Conservation (phyloP, 768 basidiomycete species). For the Pleurotus eryngii region DNA sequence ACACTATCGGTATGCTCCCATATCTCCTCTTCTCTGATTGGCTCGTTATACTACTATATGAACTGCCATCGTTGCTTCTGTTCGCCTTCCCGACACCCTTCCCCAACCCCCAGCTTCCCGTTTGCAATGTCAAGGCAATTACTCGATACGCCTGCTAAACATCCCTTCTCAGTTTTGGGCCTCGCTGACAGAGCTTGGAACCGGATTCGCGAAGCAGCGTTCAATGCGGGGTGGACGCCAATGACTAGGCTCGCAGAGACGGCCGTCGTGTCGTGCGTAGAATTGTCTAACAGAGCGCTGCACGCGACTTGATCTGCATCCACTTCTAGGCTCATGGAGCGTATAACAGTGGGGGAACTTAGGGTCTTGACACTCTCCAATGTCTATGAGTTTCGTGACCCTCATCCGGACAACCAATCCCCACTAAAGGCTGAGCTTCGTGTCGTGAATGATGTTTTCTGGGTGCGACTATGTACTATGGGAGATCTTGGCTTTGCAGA, state of each 20-base stretch:
- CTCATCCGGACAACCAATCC: constrained; percentile 14
- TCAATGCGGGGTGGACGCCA: constrained; percentile 42
- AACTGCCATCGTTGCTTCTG: background rate
- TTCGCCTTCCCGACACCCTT: no score
- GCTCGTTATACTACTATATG: background rate
- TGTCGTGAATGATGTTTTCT: constrained; percentile 51
- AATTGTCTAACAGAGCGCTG: background rate
- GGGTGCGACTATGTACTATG: constrained; percentile 55
- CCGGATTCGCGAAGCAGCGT: constrained; percentile 33
- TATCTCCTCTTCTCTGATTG: background rate
- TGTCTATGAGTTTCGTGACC: constrained; percentile 42
- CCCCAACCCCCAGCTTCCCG: background rate
- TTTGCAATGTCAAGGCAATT: constrained; percentile 31
- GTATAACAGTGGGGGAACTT: constrained; percentile 46
- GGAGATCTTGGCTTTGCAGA: constrained; percentile 74
- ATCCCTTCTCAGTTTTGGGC: constrained; percentile 39
- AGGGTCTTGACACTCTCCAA: constrained; percentile 41
- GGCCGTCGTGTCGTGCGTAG: constrained; percentile 43
- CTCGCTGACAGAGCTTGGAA: constrained; percentile 43
- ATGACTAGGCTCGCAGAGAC: constrained; percentile 38
- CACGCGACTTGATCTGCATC: background rate
- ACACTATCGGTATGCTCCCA: background rate
- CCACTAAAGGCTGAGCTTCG: constrained; percentile 40
- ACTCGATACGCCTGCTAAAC: constrained; percentile 38
- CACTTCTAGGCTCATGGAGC: constrained; percentile 36